Evolutionary conservation across 129 eudicot genomes (phyloP).

Genomic region (Saposhnikovia divaricata): DNA sequence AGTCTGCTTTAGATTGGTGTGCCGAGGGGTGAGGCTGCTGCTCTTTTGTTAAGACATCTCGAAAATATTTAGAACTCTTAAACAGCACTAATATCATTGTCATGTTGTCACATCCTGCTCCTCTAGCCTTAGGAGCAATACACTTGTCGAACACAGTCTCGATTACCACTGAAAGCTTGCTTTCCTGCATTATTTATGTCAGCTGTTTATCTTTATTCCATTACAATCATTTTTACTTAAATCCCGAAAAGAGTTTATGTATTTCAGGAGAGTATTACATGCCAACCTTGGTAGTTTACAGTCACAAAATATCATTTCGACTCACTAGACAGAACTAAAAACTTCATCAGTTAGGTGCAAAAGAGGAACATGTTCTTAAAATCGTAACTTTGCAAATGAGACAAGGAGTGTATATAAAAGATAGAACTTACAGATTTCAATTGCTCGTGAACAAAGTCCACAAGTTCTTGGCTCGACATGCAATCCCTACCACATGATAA

Average conservation of each 20-base stretch:
- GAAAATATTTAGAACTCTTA: conserved; percentile 21
- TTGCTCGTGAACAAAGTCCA: conserved; percentile 66
- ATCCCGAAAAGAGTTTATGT: not conserved
- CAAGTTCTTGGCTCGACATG: conserved; percentile 80
- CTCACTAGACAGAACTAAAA: not conserved
- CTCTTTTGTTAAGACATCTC: conserved; percentile 22
- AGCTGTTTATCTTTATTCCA: not conserved
- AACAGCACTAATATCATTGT: conserved; percentile 84
- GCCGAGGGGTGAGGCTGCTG: conserved; percentile 19
- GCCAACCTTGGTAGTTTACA: not conserved
- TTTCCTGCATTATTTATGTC: conserved; percentile 38
- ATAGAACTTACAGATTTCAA: conserved; percentile 45
- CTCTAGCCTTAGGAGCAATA: conserved; percentile 70
- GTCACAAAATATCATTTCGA: not conserved
- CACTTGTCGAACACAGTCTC: conserved; percentile 61
- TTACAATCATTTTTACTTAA: not conserved
- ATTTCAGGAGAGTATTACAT: not conserved
- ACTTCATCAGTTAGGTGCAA: not conserved
- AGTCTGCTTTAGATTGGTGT: conserved; percentile 14
- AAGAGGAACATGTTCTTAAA: not conserved
- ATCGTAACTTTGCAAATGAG: not conserved
- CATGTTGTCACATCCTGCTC: conserved; percentile 92
- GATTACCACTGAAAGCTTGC: conserved; percentile 55
- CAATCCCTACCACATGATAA: conserved; percentile 60
- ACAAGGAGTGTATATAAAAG: conserved; percentile 8